Evolutionary conservation across 2,329 filamentous ascomycete species (phyloP).

Genomic region (Botrytis hyacinthi): DNA sequence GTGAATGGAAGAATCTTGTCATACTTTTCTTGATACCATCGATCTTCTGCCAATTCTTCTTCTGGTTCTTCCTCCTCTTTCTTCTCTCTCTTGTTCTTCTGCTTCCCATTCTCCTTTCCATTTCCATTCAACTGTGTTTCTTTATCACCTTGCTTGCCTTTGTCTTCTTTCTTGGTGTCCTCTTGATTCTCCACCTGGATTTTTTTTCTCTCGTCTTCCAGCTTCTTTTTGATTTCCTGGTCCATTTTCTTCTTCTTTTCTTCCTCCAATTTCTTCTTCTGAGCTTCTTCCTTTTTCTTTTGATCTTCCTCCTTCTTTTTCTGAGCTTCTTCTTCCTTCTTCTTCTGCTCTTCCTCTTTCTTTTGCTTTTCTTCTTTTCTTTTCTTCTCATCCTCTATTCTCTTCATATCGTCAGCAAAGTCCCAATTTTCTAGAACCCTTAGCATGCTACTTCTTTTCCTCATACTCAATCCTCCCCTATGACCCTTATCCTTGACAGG

Average conservation of each 20-base stretch:
- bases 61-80: slow-evolving; percentile 7
- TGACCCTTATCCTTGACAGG: slow-evolving; percentile 36
- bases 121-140: background rate
- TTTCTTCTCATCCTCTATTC: background rate
- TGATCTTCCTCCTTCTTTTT: slow-evolving; percentile 30
- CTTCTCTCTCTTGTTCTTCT: slow-evolving; percentile 20
- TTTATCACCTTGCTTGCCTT: background rate
- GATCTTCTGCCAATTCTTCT: slow-evolving; percentile 33
- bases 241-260: slow-evolving; percentile 23
- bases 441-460: slow-evolving; percentile 41
- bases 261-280: slow-evolving; percentile 25
- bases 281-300: slow-evolving; percentile 32
- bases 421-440: slow-evolving; percentile 35
- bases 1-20: slow-evolving; percentile 10
- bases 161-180: background rate
- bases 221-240: slow-evolving; percentile 20
- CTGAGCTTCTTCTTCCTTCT: background rate
- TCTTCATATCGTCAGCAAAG: slow-evolving; percentile 29
- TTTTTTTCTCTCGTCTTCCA: background rate
- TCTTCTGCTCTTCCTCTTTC: slow-evolving; percentile 1
- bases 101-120: slow-evolving; percentile 25
- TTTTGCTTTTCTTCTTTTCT: background rate
- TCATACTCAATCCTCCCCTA: slow-evolving; percentile 42
- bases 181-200: background rate
- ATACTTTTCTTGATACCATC: slow-evolving; percentile 36